Base-by-base conservation (phyloP, 768 basidiomycete species). In the Termitomyces sp. region DNA sequence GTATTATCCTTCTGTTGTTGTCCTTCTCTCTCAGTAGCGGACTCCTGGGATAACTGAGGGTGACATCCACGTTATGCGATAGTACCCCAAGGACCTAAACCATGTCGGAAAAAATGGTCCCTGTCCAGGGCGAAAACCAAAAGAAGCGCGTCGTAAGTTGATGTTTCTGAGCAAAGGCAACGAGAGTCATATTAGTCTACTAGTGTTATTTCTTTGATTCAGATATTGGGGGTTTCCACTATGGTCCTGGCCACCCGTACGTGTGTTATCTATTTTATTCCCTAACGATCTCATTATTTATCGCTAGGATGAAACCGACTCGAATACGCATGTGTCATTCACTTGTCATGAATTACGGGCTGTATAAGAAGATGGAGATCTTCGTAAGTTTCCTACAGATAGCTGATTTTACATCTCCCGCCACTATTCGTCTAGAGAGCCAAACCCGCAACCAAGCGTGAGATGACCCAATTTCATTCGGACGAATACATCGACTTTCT, bases 321-420 rank as follows among this genome's bases (percentile, higher is more conserved):
- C 83, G 97, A 36, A 97, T 98, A 78, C 87, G 96, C 64, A 99
- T 99, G 97, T 98, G 95, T 70, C 97, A 99, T 75, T 95, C 95
- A 12, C 80, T 99, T 53, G 97, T 99, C 56, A 99, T 99, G 97
- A 99, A 98, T 74, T 98, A 98, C 71, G 94, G 95, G 20, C 75
- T 99, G 18, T 99, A 99, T 78, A 98, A 98, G 75, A 94, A 94
- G 75, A 99, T 99, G 97, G 97, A 99, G 73, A 99, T 99, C 63
- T 99, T 98, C 66, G 97, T 98, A 68, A 65, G 97, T 80, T 52
- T 7, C n/a, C 56, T 18, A 52, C 33, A 32, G 28, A 13, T 40
- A 10, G 28, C 30, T 30, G 22, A 43, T 60, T 5, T 18, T 53
- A 38, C 6, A 20, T 6, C 22, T 35, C 45, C 18, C 24, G 30